Conservation (phyloP, 139 green algal genomes). For the Chlamydomonas sp. region DNA sequence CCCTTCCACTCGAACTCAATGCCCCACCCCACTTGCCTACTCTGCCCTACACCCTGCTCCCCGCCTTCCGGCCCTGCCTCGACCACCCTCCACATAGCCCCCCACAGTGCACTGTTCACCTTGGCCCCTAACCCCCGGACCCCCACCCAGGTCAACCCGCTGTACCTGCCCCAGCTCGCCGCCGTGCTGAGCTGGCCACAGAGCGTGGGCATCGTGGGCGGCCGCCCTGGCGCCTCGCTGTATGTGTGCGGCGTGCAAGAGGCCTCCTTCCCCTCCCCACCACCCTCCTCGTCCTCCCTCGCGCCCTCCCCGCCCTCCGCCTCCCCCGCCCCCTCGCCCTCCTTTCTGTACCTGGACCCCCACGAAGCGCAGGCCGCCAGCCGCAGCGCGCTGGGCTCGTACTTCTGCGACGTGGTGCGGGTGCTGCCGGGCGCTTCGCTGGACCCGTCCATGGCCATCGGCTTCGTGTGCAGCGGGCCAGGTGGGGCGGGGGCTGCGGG, state of each 20-base stretch:
- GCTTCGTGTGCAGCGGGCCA: constrained; percentile 77
- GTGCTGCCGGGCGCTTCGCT: constrained; percentile 74
- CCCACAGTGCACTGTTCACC: background rate
- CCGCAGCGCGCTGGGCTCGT: constrained; percentile 14
- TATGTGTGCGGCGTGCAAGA: constrained; percentile 83
- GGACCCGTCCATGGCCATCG: constrained; percentile 89
- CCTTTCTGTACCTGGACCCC: constrained; percentile 82
- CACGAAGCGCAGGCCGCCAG: constrained; percentile 71
- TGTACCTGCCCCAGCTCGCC: constrained; percentile 85
- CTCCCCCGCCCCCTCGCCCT: too few species aligned
- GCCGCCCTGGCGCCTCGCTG: constrained; percentile 81
- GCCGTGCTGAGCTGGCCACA: constrained; percentile 80
- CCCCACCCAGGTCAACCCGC: constrained; percentile 74
- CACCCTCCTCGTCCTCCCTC: too few species aligned
- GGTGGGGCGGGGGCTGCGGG: constrained; percentile 18
- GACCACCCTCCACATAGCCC: background rate
- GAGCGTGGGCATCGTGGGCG: constrained; percentile 91
- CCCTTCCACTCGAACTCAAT: background rate
- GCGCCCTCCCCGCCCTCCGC: too few species aligned
- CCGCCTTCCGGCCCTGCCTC: background rate
- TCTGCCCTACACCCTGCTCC: background rate
- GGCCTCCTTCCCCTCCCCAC: constrained; percentile 35
- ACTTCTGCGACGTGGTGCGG: constrained; percentile 54
- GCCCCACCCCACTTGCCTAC: background rate
- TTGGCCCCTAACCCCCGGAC: background rate